These are phyloP conservation scores for Neurospora crassa DNA, from an alignment of 2,329 filamentous ascomycete genomes.

Conservation along the genomic window DNA sequence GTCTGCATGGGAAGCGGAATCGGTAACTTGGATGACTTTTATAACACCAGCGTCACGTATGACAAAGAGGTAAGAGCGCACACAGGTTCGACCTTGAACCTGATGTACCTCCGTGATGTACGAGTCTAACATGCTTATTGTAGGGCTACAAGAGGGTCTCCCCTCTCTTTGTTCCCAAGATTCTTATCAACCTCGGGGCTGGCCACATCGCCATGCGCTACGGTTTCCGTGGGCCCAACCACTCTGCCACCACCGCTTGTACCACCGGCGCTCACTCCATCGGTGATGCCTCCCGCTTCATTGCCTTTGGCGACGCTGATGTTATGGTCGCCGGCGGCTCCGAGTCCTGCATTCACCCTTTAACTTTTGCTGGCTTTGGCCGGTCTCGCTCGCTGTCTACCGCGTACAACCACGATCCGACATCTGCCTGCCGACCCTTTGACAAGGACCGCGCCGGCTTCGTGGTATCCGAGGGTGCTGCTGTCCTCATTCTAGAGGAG, in stretches of 20 bases:
- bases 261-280: constrained; percentile 93
- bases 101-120: background rate
- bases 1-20: constrained; percentile 94
- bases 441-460: constrained; percentile 74
- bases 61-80: constrained; percentile 52
- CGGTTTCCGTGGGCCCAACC: constrained; percentile 84
- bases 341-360: constrained; percentile 90
- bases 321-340: constrained; percentile 95
- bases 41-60: constrained; percentile 70
- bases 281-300: constrained; percentile 87
- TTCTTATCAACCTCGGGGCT: constrained; percentile 90
- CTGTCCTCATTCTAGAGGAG: constrained; percentile 81
- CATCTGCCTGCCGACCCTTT: constrained; percentile 73
- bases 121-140: background rate
- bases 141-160: constrained; percentile 90
- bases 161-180: constrained; percentile 83
- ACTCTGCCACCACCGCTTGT: constrained; percentile 87
- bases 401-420: constrained; percentile 63
- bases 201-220: constrained; percentile 92
- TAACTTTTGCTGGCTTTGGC: constrained; percentile 87
- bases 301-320: constrained; percentile 82
- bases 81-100: background rate
- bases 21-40: constrained; percentile 86
- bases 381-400: constrained; percentile 80
- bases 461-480: constrained; percentile 87